phyloP scores from a whole-genome alignment of 352 stramenopile species.

The Phytophthora palmivora region DNA sequence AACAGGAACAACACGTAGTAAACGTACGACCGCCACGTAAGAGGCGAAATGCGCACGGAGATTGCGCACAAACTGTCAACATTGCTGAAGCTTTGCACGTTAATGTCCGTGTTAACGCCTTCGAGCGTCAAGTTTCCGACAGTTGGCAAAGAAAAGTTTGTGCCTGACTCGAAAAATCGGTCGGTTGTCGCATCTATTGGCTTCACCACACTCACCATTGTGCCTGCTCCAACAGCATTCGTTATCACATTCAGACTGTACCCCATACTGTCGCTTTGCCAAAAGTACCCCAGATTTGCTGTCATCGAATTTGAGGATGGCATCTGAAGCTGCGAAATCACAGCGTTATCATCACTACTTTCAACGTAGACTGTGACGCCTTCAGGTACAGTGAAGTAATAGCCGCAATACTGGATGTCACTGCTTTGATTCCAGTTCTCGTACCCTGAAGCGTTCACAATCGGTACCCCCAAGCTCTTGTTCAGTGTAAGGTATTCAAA shows the following conservation, averaged over 20 bases:
- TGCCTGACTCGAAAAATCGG: conserved; percentile 48
- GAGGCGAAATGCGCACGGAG: conserved; percentile 56
- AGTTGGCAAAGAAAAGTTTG: conserved; percentile 33
- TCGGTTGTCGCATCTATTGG: conserved; percentile 64
- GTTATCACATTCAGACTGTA: conserved; percentile 71
- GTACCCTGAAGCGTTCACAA: conserved; percentile 42
- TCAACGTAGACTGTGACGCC: conserved; percentile 58
- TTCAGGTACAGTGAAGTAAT: conserved; percentile 69
- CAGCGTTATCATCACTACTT: conserved; percentile 35
- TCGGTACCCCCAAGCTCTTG: conserved; percentile 32
- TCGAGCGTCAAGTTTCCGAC: conserved; percentile 61
- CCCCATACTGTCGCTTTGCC: conserved; percentile 64
- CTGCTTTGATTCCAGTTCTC: conserved; percentile 54
- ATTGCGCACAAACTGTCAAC: conserved; percentile 70
- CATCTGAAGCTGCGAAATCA: conserved; percentile 62
- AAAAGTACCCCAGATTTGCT: conserved; percentile 70
- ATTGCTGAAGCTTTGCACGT: conserved; percentile 53
- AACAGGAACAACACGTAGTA: conserved; percentile 81
- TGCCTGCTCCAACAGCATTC: conserved; percentile 58
- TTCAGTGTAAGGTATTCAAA: conserved; percentile 57
- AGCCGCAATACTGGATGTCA: conserved; percentile 70
- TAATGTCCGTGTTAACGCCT: conserved; percentile 52
- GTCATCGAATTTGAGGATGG: conserved; percentile 54
- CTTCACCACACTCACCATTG: conserved; percentile 73
- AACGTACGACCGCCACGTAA: conserved; percentile 64